A percentile compares a stretch with the other conserved stretches of the same genome.
Conservation (phyloP, 805 yeast genomes). For the Torulaspora gathmanii region DNA sequence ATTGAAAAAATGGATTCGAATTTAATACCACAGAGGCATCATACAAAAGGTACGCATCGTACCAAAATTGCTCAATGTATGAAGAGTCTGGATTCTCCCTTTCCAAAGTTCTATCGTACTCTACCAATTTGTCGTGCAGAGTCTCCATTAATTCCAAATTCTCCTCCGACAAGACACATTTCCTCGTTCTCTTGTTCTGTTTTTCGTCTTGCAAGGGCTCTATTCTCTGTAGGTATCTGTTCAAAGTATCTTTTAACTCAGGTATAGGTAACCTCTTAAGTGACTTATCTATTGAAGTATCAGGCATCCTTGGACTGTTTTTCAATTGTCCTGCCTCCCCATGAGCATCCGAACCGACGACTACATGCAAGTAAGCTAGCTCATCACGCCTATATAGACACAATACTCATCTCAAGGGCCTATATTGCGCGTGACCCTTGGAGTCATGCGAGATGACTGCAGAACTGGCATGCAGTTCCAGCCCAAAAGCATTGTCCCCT, state of each 20-base stretch:
- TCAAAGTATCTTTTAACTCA: slow-evolving; percentile 60
- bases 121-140: slow-evolving; percentile 55
- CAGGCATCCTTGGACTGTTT: slow-evolving; percentile 1
- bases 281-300: neutral
- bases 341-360: no score
- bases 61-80: slow-evolving; percentile 93
- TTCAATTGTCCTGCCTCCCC: neutral
- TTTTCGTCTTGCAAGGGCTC: slow-evolving; percentile 76
- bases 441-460: neutral
- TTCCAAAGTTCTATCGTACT: slow-evolving; percentile 58
- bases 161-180: slow-evolving; percentile 38
- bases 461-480: no score
- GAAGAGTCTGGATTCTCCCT: slow-evolving; percentile 63
- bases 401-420: no score
- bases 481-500: no score
- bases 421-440: neutral
- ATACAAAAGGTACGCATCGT: slow-evolving; percentile 78
- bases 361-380: neutral
- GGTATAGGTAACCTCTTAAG: slow-evolving; percentile 65
- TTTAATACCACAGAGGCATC: slow-evolving; percentile 90
- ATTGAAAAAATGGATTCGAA: slow-evolving; percentile 81
- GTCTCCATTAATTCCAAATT: slow-evolving; percentile 39
- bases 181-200: slow-evolving; percentile 59
- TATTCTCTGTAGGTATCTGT: slow-evolving; percentile 58
- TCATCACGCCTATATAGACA: no score